Percentiles rank a stretch among this genome's conserved stretches.
These are phyloP conservation scores for Chlamydomonas sphaeroides DNA, from an alignment of 139 green algal genomes.

Conservation along the genomic window DNA sequence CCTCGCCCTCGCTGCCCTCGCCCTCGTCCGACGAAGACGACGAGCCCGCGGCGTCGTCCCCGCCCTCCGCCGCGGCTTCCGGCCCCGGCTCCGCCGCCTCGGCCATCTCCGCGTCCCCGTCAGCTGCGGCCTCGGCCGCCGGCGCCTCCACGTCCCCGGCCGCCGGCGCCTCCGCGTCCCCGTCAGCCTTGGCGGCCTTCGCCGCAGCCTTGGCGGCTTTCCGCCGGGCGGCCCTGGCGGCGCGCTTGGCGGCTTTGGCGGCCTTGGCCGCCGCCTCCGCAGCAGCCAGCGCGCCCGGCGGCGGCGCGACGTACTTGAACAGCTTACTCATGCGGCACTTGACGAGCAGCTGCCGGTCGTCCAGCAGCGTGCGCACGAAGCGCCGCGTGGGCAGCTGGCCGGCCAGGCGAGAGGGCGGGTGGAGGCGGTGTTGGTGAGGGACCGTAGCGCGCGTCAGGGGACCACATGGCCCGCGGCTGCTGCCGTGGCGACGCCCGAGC, in stretches of 20 bases:
- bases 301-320: slow-evolving; percentile 35
- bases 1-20: not conserved
- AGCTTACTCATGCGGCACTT: slow-evolving; percentile 63
- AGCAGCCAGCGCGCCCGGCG: slow-evolving; percentile 12
- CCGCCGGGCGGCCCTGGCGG: not conserved
- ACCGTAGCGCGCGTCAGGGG: no score
- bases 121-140: not conserved
- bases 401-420: no score
- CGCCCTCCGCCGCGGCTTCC: not conserved
- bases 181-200: not conserved
- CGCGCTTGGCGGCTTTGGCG: not conserved
- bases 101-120: not conserved
- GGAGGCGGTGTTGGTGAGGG: no score
- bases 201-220: not conserved
- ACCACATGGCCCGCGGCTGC: no score
- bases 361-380: slow-evolving; percentile 85
- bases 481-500: no score
- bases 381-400: slow-evolving; percentile 58
- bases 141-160: not conserved
- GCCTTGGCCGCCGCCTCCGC: slow-evolving; percentile 6
- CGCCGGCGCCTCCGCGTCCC: not conserved
- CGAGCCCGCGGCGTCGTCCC: not conserved
- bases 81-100: not conserved
- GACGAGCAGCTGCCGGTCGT: slow-evolving; percentile 85
- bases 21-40: not conserved